Conservation (phyloP, 179 eudicot genomes). For the Beta corolliflora region DNA sequence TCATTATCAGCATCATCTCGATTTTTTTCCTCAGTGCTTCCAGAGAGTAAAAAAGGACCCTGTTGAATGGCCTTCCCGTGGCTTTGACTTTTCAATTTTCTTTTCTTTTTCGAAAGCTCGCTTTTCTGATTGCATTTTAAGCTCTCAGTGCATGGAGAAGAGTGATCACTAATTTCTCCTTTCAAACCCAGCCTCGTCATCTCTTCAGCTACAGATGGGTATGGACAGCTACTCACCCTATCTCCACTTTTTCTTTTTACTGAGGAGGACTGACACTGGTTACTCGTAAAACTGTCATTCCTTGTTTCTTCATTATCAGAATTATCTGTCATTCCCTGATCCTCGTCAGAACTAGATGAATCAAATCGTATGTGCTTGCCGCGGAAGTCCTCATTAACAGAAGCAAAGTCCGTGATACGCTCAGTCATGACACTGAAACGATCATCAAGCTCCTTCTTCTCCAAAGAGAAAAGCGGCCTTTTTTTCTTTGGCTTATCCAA, state of each 20-base stretch:
- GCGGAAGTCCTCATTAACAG: slow-evolving; percentile 41
- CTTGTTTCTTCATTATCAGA: slow-evolving; percentile 36
- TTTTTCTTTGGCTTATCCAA: slow-evolving; percentile 33
- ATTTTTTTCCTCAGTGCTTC: slow-evolving; percentile 14
- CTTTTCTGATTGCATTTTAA: slow-evolving; percentile 17
- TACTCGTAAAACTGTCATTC: slow-evolving; percentile 25
- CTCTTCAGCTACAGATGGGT: slow-evolving; percentile 90
- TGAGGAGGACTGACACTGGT: slow-evolving; percentile 31
- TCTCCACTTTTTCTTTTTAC: slow-evolving; percentile 38
- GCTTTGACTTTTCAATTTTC: slow-evolving; percentile 42
- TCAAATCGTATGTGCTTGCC: slow-evolving; percentile 63
- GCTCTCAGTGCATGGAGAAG: slow-evolving; percentile 27
- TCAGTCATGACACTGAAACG: slow-evolving; percentile 54
- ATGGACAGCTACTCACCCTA: slow-evolving; percentile 73
- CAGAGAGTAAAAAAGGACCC: slow-evolving; percentile 11
- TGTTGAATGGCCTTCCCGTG: slow-evolving; percentile 22
- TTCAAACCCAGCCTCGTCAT: slow-evolving; percentile 73
- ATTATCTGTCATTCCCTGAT: slow-evolving; percentile 37
- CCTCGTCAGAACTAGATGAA: slow-evolving; percentile 73
- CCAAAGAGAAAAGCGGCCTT: slow-evolving; percentile 59
- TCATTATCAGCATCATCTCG: slow-evolving; percentile 33
- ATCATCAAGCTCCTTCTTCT: slow-evolving; percentile 68
- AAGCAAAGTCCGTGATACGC: slow-evolving; percentile 64
- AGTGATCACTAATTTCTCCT: slow-evolving; percentile 38
- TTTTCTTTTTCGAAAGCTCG: slow-evolving; percentile 43